Conservation (phyloP, 768 basidiomycete species). For the Naganishia kalamii region DNA sequence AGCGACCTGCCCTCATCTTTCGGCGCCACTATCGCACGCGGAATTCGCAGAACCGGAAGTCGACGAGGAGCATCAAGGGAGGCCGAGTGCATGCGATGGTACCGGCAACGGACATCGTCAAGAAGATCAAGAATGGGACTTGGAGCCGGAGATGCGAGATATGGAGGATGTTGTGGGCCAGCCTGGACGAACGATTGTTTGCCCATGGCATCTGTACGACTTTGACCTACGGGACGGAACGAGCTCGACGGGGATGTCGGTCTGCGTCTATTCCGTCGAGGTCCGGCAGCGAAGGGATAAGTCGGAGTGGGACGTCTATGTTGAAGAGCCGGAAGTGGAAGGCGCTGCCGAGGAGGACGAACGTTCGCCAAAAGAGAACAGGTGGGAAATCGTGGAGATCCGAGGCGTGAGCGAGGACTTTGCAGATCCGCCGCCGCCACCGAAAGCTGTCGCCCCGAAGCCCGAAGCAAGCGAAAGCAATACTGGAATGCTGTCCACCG, state of each 20-base stretch:
- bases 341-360: background rate
- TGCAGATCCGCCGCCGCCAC: slow-evolving; percentile 13
- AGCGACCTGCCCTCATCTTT: slow-evolving; percentile 70
- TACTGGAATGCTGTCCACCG: slow-evolving; percentile 32
- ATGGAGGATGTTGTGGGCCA: slow-evolving; percentile 29
- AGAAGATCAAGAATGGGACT: background rate
- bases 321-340: slow-evolving; percentile 30
- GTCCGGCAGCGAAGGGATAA: slow-evolving; percentile 22
- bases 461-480: background rate
- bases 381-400: slow-evolving; percentile 38
- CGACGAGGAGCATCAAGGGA: background rate
- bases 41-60: slow-evolving; percentile 62
- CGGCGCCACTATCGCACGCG: slow-evolving; percentile 71
- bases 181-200: slow-evolving; percentile 18
- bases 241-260: slow-evolving; percentile 31
- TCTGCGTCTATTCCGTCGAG: slow-evolving; percentile 34
- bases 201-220: slow-evolving; percentile 42
- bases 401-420: slow-evolving; percentile 36
- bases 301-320: slow-evolving; percentile 30
- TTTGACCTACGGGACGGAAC: slow-evolving; percentile 21
- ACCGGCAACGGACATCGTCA: background rate
- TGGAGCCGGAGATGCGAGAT: slow-evolving; percentile 29
- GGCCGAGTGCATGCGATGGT: background rate
- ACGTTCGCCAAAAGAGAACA: background rate
- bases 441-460: background rate